A percentile compares a stretch with the other conserved stretches of the same genome.
These are phyloP conservation scores for Crithidia expoeki DNA, from an alignment of 208 protist genomes.

Conservation along the genomic window DNA sequence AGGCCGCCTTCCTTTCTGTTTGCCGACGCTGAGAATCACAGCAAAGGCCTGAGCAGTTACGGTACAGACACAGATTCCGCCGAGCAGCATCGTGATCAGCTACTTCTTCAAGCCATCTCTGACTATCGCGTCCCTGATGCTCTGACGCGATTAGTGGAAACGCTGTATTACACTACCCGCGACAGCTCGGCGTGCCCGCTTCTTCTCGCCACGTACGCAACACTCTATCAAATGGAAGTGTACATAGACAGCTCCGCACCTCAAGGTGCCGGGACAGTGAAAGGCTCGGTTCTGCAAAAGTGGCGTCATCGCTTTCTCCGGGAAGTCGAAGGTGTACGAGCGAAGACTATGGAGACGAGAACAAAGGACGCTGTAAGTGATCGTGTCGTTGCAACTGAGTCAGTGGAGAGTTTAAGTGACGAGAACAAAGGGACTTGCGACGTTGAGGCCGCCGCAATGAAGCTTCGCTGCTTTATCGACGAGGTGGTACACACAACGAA, in stretches of 20 bases:
- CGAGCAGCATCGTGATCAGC: background rate
- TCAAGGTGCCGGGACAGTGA: no score
- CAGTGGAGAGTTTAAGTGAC: background rate
- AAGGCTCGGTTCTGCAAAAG: background rate
- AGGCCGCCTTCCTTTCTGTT: background rate
- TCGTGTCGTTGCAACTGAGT: background rate
- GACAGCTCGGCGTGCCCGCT: conserved; percentile 10
- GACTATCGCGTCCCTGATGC: conserved; percentile 10
- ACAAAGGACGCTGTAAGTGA: background rate
- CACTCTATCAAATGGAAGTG: conserved; percentile 14
- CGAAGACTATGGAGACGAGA: background rate
- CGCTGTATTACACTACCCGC: conserved; percentile 12
- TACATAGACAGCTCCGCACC: background rate
- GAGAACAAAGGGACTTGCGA: no score
- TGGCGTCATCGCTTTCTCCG: conserved; percentile 16
- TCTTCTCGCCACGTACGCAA: conserved; percentile 23
- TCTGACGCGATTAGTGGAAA: conserved; percentile 12
- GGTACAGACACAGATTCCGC: background rate
- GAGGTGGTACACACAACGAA: background rate
- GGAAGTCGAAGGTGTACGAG: background rate
- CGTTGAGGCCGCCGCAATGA: background rate
- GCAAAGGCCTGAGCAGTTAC: no score
- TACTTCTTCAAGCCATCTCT: background rate
- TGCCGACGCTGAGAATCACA: background rate
- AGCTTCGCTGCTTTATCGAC: background rate